A percentile compares a stretch with the other conserved stretches of the same genome.
Evolutionary conservation across 768 basidiomycete species (phyloP).

Genomic region (Tricholoma saponaceum): DNA sequence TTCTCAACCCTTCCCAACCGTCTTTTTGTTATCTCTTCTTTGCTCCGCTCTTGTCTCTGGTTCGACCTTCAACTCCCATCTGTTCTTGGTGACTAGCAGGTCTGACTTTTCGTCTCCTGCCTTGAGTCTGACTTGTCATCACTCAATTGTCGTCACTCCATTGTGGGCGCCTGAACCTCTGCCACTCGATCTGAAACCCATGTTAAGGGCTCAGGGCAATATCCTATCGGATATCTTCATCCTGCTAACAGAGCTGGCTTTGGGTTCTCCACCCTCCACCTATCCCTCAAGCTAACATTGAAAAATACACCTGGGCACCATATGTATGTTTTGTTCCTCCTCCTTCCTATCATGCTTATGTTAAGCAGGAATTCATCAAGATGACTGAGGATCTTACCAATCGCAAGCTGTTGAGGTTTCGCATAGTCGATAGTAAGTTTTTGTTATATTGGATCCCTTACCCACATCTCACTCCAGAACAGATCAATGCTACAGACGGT

Average conservation of each 20-base stretch:
- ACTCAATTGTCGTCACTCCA: no score
- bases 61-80: neutral
- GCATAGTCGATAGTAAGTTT: neutral
- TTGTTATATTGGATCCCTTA: neutral
- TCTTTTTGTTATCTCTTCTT: no score
- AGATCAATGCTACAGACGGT: neutral
- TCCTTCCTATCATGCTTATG: neutral
- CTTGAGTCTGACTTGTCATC: no score
- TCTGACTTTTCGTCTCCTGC: neutral
- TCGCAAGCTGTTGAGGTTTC: neutral
- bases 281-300: neutral
- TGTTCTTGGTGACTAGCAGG: no score
- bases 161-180: no score
- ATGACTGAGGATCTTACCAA: neutral
- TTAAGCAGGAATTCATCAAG: neutral
- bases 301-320: neutral
- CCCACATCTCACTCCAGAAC: neutral
- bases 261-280: neutral
- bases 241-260: neutral
- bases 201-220: neutral
- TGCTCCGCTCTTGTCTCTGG: no score
- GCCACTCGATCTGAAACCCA: neutral
- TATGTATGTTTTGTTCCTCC: neutral
- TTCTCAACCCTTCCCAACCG: no score
- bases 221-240: neutral